phyloP scores from a whole-genome alignment of 1,284 basidiomycete species.

The Ganoderma sinense region DNA sequence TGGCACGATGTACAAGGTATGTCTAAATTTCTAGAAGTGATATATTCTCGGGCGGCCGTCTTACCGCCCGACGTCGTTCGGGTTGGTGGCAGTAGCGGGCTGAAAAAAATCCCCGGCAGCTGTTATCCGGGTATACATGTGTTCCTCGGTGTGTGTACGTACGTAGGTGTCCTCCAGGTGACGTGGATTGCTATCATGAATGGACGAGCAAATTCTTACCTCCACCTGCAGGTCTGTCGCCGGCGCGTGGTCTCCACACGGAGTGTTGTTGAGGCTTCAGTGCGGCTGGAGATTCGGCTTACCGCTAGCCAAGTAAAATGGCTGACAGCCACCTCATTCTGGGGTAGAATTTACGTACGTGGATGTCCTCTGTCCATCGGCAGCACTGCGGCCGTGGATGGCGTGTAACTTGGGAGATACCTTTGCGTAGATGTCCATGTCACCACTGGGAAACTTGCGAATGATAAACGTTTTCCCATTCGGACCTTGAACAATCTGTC shows the following conservation, averaged over 20 bases:
- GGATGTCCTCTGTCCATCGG: background rate
- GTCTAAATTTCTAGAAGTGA: background rate
- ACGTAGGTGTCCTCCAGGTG: background rate
- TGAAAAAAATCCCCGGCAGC: background rate
- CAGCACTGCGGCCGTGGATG: background rate
- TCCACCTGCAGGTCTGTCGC: background rate
- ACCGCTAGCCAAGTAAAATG: background rate
- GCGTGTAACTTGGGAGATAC: background rate
- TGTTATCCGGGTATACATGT: background rate
- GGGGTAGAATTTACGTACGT: background rate
- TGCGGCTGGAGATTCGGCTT: background rate
- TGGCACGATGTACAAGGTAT: background rate
- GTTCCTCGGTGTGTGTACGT: background rate
- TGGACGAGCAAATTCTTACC: background rate
- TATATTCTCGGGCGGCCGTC: background rate
- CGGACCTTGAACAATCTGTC: background rate
- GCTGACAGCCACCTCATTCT: background rate
- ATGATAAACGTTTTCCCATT: background rate
- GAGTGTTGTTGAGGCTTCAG: background rate
- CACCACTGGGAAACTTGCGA: background rate
- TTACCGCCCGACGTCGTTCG: background rate
- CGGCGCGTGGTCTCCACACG: background rate
- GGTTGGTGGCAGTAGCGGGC: background rate
- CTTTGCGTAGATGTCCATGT: background rate
- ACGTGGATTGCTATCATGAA: background rate